phyloP scores from a whole-genome alignment of 2,329 filamentous ascomycete genomes.

The Aureobasidium musti region DNA sequence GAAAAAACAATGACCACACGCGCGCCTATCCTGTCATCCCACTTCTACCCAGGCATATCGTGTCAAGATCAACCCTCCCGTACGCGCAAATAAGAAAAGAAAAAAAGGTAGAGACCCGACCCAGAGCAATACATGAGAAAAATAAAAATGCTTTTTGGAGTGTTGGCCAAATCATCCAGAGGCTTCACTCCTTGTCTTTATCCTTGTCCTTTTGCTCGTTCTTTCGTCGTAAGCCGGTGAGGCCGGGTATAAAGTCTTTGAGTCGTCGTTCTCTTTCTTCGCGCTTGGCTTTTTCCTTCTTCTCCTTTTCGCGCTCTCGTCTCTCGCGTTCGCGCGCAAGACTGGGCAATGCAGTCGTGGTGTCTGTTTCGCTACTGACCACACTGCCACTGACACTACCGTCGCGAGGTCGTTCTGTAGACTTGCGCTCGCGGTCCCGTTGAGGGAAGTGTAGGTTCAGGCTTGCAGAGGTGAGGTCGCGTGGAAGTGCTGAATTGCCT shows the following conservation, averaged over 20 bases:
- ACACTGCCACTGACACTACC: conserved; percentile 38
- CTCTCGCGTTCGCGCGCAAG: conserved; percentile 38
- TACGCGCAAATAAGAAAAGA: neutral
- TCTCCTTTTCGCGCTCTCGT: conserved; percentile 32
- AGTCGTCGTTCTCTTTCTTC: conserved; percentile 46
- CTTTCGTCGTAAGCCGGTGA: conserved; percentile 32
- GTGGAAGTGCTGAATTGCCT: conserved; percentile 3
- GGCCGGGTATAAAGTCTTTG: conserved; percentile 44
- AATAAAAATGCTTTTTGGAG: conserved; percentile 23
- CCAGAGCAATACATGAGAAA: conserved; percentile 1
- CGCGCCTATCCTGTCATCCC: conserved; percentile 6
- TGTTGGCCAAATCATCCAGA: neutral
- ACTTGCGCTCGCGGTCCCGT: conserved; percentile 18
- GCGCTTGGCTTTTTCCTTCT: conserved; percentile 40
- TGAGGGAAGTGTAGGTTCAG: conserved; percentile 16
- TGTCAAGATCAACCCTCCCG: neutral
- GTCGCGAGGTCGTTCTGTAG: conserved; percentile 26
- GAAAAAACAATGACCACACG: neutral
- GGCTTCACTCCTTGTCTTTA: conserved; percentile 27
- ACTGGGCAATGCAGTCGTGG: conserved; percentile 40
- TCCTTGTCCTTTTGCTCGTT: conserved; percentile 39
- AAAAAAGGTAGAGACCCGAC: neutral
- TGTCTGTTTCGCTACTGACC: conserved; percentile 41
- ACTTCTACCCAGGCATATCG: neutral
- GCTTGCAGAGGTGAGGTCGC: conserved; percentile 18